Evolutionary conservation across 805 yeast genomes (phyloP).

Genomic region (Lachancea fermentati): DNA sequence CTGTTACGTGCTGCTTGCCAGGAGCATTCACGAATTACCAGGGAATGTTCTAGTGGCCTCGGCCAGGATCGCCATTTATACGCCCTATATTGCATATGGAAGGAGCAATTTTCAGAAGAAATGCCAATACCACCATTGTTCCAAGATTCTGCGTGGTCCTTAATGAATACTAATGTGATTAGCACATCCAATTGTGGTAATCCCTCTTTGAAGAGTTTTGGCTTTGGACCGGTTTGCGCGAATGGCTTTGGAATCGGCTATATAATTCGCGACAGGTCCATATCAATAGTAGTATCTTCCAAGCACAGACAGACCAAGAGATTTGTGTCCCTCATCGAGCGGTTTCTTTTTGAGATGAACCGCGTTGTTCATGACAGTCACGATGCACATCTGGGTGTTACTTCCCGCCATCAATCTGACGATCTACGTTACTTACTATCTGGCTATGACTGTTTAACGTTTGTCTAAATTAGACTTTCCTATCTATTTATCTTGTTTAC

Average conservation of each 20-base stretch:
- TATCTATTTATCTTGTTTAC: no score
- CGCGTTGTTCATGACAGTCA: conserved; percentile 12
- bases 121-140: conserved; percentile 62
- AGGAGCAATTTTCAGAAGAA: conserved; percentile 32
- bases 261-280: conserved; percentile 73
- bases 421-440: conserved; percentile 48
- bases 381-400: conserved; percentile 13
- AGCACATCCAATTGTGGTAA: conserved; percentile 91
- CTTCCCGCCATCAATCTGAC: conserved; percentile 33
- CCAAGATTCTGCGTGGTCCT: conserved; percentile 85
- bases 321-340: conserved; percentile 59
- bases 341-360: conserved; percentile 57
- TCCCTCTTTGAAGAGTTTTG: conserved; percentile 79
- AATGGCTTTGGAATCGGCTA: conserved; percentile 94
- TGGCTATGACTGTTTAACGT: conserved; percentile 88
- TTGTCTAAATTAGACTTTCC: no score
- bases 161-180: conserved; percentile 69
- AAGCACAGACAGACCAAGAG: conserved; percentile 84
- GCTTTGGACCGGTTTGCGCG: conserved; percentile 85
- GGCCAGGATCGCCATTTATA: conserved; percentile 93
- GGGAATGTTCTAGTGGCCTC: conserved; percentile 62
- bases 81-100: conserved; percentile 86
- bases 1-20: conserved; percentile 63
- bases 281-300: conserved; percentile 77
- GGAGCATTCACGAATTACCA: conserved; percentile 63